phyloP scores from a whole-genome alignment of 225 moss, liverwort and hornwort species.

The Physcomitrium patens region DNA sequence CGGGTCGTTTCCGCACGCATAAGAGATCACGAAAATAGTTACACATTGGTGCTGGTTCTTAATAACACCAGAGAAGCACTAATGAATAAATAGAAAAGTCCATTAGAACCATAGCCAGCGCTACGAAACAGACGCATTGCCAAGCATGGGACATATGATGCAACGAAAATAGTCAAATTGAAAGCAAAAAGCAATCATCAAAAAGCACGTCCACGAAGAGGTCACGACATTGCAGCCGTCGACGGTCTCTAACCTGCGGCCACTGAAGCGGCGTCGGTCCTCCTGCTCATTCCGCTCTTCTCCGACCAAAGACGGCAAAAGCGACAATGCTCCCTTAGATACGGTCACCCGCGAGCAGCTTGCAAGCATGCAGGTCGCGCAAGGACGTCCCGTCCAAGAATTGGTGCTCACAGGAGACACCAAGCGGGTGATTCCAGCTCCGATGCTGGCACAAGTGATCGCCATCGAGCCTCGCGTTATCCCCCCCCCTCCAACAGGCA shows the following conservation, averaged over 20 bases:
- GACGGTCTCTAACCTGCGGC: slow-evolving; percentile 15
- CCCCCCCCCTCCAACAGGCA: neutral
- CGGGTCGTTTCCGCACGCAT: neutral
- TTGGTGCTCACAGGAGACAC: slow-evolving; percentile 8
- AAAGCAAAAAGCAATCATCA: neutral
- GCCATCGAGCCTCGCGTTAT: slow-evolving; percentile 21
- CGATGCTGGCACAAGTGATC: slow-evolving; percentile 27
- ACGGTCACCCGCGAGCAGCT: slow-evolving; percentile 16
- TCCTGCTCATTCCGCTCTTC: slow-evolving; percentile 2
- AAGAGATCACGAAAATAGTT: neutral
- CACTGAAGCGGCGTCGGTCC: slow-evolving; percentile 20
- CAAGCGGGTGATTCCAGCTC: slow-evolving; percentile 25
- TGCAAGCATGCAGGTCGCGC: slow-evolving; percentile 2
- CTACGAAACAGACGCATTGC: neutral
- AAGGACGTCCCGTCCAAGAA: slow-evolving; percentile 7
- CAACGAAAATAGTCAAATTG: neutral
- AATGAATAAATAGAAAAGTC: neutral
- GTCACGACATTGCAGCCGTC: neutral
- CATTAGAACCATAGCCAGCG: neutral
- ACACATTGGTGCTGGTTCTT: too few species aligned
- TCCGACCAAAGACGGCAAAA: neutral
- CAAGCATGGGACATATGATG: neutral
- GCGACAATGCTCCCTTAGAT: slow-evolving; percentile 12
- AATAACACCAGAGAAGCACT: neutral
- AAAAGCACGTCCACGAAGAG: neutral